Percentiles rank a stretch among this genome's conserved stretches.
Conservation (phyloP, 1,139 yeast genomes). For the Pichia sp. region DNA sequence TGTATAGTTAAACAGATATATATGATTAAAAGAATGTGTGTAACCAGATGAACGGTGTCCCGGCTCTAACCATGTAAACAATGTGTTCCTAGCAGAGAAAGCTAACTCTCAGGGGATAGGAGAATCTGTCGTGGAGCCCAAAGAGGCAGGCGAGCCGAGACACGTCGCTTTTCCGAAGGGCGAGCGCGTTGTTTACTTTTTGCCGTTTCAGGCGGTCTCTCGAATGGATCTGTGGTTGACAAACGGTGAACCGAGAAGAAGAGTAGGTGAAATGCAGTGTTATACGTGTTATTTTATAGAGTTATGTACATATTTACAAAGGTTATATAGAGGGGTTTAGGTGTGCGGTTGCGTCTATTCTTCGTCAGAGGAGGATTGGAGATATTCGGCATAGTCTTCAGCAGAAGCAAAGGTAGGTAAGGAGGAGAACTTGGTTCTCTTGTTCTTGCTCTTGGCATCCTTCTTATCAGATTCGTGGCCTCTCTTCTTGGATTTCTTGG, state of each 20-base stretch:
- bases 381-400: conserved; percentile 80
- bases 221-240: no score
- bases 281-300: no score
- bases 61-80: no score
- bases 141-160: neutral
- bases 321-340: no score
- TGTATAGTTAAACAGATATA: no score
- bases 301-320: neutral
- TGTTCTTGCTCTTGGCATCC: conserved; percentile 38
- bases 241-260: no score
- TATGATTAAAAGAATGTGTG: no score
- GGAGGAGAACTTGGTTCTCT: conserved; percentile 60
- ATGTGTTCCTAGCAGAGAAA: neutral
- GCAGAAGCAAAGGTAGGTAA: conserved; percentile 89
- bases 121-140: no score
- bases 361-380: conserved; percentile 60
- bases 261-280: no score
- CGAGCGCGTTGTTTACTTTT: conserved; percentile 5
- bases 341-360: conserved; percentile 33
- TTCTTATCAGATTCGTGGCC: conserved; percentile 23
- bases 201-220: neutral
- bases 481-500: conserved; percentile 26
- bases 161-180: neutral
- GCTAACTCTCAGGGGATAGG: no score
- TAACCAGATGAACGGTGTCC: no score